Base-by-base conservation (phyloP, 192 early-diverging fungal genomes). In the Phycomyces blakesleeanus region DNA sequence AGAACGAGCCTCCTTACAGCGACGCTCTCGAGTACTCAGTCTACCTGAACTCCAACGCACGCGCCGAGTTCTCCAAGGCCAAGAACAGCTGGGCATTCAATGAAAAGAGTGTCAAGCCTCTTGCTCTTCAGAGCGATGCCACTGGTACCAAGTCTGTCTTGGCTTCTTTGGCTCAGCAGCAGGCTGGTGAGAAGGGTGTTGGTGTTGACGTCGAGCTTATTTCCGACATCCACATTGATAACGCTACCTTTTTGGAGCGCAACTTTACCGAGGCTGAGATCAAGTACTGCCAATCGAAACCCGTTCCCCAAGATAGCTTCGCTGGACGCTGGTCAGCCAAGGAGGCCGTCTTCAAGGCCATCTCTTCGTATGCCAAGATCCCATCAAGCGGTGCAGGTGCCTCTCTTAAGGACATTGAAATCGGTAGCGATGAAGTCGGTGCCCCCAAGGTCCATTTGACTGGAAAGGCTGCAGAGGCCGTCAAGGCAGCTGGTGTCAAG, bases 301-400 rank as follows among this genome's bases (percentile, higher is more conserved):
- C 92, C 12, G 85, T 88, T 67, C 85, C 90, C 15, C 85, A 86
- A 63, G 80, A 92, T 0, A 93, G 90, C 75, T 94, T 91, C 76
- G 89, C 95, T 34, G 95, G 95, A 55, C 85, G 89, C 27, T 98
- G 95, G 95, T 90, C 89, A 7, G 95, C 95, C 57, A 98, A 98
- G 83, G 95, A 98, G 68, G 92, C 95, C 0, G 91, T 93, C 15
- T 81, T 98, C 69, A 98, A 98, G 84, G 94, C 95, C 14, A 86
- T 97, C 22, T 87, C 86, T 42, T 90, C 86, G 8, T 82, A 69
- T 15, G 72, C 72, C 22, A 74, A 75, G 38, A 91, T 95, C 16
- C 90, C 86, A 85, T 83, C 81, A 34, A 74, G 88, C 57, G 93
- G 93, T 41, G 85, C 87, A 39, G 95, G 77, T 27, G 95, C 95